Conservation (phyloP, 2,329 filamentous ascomycete genomes). For the Fusarium sp. region DNA sequence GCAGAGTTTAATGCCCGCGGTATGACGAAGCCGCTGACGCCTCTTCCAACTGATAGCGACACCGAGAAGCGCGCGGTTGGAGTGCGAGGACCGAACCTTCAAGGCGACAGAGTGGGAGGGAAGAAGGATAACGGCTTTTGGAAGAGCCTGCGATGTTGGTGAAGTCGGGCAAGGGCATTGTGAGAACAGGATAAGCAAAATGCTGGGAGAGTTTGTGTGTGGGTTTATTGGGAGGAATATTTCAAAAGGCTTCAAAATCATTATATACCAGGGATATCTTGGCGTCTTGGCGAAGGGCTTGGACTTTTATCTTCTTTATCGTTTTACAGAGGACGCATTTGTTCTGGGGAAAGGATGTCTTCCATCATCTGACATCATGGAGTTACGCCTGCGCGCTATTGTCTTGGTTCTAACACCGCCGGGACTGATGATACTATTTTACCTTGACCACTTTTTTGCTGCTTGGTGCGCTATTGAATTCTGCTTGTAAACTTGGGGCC, state of each 20-base stretch:
- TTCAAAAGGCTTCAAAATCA: constrained; percentile 37
- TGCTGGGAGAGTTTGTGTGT: not conserved
- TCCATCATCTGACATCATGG: constrained; percentile 28
- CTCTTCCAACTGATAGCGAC: constrained; percentile 54
- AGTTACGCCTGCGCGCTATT: constrained; percentile 24
- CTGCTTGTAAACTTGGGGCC: not conserved
- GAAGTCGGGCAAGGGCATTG: constrained; percentile 20
- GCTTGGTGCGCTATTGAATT: not conserved
- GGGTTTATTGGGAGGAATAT: constrained; percentile 21
- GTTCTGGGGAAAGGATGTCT: constrained; percentile 14
- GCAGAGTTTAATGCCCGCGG: constrained; percentile 60
- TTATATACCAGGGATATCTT: constrained; percentile 45
- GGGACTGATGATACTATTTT: constrained; percentile 11
- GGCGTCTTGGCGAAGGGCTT: constrained; percentile 40
- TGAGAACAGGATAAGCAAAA: not conserved
- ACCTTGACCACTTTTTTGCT: constrained; percentile 12
- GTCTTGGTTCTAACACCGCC: constrained; percentile 8
- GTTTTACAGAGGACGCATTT: constrained; percentile 20
- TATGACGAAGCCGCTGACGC: constrained; percentile 67
- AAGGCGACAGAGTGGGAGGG: constrained; percentile 54
- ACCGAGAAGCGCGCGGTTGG: constrained; percentile 60
- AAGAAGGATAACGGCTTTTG: constrained; percentile 60
- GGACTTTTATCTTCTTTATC: constrained; percentile 12
- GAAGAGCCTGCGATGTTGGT: constrained; percentile 68
- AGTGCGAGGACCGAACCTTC: constrained; percentile 54